phyloP scores from a whole-genome alignment of 306 rosid species.

The Oxytropis ochrocephala region DNA sequence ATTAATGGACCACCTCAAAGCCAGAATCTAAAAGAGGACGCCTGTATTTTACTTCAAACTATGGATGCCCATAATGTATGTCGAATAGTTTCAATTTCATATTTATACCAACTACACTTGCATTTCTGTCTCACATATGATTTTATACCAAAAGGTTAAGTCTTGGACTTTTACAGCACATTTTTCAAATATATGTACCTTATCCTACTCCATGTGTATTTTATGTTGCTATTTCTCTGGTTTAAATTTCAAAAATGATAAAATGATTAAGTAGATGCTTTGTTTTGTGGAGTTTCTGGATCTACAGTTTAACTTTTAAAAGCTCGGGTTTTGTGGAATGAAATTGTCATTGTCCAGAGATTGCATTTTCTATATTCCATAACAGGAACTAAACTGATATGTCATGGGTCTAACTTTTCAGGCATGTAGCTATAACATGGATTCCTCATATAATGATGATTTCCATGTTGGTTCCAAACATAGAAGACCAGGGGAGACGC shows the following conservation, averaged over 20 bases:
- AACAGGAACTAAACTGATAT: slow-evolving; percentile 8
- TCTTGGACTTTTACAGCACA: background rate
- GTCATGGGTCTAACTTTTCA: slow-evolving; percentile 23
- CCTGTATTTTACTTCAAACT: slow-evolving; percentile 50
- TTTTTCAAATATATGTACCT: slow-evolving; percentile 2
- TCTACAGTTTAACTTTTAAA: slow-evolving; percentile 5
- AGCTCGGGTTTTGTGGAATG: slow-evolving; percentile 6
- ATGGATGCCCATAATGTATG: slow-evolving; percentile 56
- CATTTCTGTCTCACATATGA: slow-evolving; percentile 3
- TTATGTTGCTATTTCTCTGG: background rate
- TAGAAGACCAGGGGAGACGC: slow-evolving; percentile 36
- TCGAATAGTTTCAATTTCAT: slow-evolving; percentile 8
- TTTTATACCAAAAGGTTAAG: slow-evolving; percentile 3
- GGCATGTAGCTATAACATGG: slow-evolving; percentile 24
- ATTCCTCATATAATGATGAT: slow-evolving; percentile 29
- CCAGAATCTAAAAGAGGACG: slow-evolving; percentile 74
- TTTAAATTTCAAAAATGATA: slow-evolving; percentile 2
- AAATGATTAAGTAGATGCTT: slow-evolving; percentile 2
- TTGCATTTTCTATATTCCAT: slow-evolving; percentile 11
- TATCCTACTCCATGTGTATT: background rate
- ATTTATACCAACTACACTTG: background rate
- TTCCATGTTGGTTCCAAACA: slow-evolving; percentile 15
- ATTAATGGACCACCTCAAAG: slow-evolving; percentile 64
- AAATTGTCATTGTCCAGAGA: background rate
- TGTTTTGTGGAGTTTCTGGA: slow-evolving; percentile 16